Evolutionary conservation across 2,329 filamentous ascomycete species (phyloP).

Genomic region (Neodidymelliopsis sp.): DNA sequence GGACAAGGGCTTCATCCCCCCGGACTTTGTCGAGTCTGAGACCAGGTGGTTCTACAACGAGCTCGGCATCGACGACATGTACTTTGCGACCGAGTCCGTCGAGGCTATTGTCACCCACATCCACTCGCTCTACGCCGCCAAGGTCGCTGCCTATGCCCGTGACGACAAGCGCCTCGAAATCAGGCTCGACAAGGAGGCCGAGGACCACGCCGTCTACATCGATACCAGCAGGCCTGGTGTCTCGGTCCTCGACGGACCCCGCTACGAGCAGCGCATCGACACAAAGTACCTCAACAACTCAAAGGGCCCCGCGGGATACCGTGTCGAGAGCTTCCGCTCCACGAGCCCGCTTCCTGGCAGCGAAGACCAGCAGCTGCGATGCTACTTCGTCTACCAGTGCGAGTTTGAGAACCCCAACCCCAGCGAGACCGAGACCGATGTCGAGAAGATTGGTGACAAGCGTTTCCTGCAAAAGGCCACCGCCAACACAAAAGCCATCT

Average conservation of each 20-base stretch:
- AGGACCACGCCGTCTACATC: constrained; percentile 97
- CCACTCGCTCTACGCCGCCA: constrained; percentile 94
- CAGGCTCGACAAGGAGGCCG: constrained; percentile 90
- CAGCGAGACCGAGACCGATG: constrained; percentile 77
- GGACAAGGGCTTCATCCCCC: constrained; percentile 84
- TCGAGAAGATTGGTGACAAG: constrained; percentile 91
- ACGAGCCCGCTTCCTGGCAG: constrained; percentile 78
- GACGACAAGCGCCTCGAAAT: constrained; percentile 96
- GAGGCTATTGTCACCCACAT: constrained; percentile 92
- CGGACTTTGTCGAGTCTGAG: constrained; percentile 81
- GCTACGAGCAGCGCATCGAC: constrained; percentile 93
- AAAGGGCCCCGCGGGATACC: constrained; percentile 75
- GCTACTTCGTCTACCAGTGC: constrained; percentile 99
- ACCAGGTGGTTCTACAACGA: constrained; percentile 97
- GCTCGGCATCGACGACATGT: constrained; percentile 97
- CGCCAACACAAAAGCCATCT: constrained; percentile 92
- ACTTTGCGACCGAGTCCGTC: constrained; percentile 89
- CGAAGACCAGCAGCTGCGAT: constrained; percentile 84
- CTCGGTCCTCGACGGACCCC: constrained; percentile 77
- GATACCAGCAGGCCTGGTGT: constrained; percentile 93
- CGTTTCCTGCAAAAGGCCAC: constrained; percentile 97
- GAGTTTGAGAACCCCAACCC: constrained; percentile 82
- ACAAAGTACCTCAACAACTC: constrained; percentile 91
- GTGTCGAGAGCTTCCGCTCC: constrained; percentile 97
- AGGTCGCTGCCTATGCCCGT: constrained; percentile 90